A percentile compares a stretch with the other conserved stretches of the same genome.
Evolutionary conservation across 2,329 filamentous ascomycete species (phyloP).

Genomic region (Monilinia laxa): DNA sequence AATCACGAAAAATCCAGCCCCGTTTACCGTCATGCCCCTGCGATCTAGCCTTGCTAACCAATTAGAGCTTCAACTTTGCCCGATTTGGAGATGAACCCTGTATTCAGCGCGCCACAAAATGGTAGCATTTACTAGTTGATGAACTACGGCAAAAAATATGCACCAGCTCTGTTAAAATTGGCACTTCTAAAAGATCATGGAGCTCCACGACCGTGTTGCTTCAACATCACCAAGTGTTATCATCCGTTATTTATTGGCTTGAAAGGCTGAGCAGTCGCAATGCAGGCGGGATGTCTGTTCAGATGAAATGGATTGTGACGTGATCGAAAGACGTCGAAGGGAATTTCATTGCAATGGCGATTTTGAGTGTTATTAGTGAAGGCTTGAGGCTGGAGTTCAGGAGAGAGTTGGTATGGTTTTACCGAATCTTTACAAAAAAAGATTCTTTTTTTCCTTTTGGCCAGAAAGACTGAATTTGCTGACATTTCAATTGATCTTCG

Average conservation of each 20-base stretch:
- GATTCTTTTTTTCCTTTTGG: no score
- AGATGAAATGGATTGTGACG: not conserved
- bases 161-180: constrained; percentile 4
- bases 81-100: constrained; percentile 19
- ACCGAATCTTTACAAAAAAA: not conserved
- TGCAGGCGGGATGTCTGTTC: not conserved
- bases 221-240: constrained; percentile 4
- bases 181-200: not conserved
- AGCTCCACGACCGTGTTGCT: not conserved
- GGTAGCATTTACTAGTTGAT: not conserved
- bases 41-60: constrained; percentile 9
- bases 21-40: not conserved
- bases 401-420: constrained; percentile 13
- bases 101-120: constrained; percentile 19
- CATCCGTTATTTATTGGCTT: not conserved
- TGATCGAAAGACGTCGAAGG: not conserved
- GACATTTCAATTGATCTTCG: not conserved
- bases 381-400: constrained; percentile 20
- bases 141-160: constrained; percentile 15
- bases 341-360: not conserved
- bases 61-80: constrained; percentile 16
- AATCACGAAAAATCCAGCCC: not conserved
- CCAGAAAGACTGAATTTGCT: not conserved
- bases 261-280: not conserved
- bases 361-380: constrained; percentile 8